Base-by-base conservation (phyloP, 306 rosid genomes). In the Acacia crassicarpa region DNA sequence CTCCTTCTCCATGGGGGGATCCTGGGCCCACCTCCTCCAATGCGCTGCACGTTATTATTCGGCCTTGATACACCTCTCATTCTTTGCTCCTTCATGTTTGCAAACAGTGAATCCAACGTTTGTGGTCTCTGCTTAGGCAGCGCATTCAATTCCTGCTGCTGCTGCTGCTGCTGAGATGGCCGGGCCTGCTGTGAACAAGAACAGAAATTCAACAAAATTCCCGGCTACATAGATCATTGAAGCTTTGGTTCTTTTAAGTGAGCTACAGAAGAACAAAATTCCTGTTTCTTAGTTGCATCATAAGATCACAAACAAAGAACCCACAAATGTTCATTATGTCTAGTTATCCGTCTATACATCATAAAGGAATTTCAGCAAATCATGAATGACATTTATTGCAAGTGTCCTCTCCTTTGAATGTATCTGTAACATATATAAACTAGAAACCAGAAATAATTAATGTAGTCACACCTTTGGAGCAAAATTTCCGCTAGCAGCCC, bases 41-140 rank as follows among this genome's bases (percentile, higher is more conserved):
- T 86, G 59, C 86, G 89, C 79, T 33, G 90, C 75, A 66, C 85
- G 13, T 40, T 79, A 81, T 81, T 84, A 80, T 82, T 91, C 84
- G 85, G 91, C 82, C 83, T 92, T 40, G 97, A 82, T 33, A 80
- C 73, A 10, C 56, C 81, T 80, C 84, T 93, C 92, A 91, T 80
- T 82, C 99, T 92, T 76, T 95, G 93, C 88, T 93, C 94, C 86
- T 84, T 91, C 94, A 93, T 86, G 86, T 92, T 93, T 66, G 99
- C 97, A 84, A 95, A 95, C 78, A 89, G 79, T 3, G 90, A 91
- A 85, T 95, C 99, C 44, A 95, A 83, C 4, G 98, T 95, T 43
- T 93, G 94, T 41, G 94, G 90, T 87, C 76, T 93, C 77, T 89
- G 99, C 87, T 87, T 89, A 2, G 87, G 81, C 85, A 77, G 56